Evolutionary conservation across 768 basidiomycete genomes (phyloP).

Genomic region (Collybia nuda): DNA sequence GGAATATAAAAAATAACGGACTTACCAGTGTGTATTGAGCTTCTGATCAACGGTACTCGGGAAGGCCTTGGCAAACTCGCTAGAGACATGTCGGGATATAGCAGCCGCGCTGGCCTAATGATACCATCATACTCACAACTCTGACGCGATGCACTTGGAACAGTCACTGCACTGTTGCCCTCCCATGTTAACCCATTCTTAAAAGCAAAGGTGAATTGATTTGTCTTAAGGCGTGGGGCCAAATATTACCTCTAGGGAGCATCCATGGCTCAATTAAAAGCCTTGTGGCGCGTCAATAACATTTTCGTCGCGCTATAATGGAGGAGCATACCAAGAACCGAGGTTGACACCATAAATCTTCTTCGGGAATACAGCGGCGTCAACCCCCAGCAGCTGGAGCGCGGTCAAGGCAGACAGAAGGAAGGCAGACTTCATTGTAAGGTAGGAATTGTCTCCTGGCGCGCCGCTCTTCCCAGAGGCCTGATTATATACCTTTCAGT

Average conservation of each 20-base stretch:
- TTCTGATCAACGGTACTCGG: constrained; percentile 55
- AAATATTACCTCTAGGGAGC: constrained; percentile 57
- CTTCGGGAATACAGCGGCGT: constrained; percentile 16
- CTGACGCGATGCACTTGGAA: constrained; percentile 59
- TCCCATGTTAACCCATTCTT: constrained; percentile 77
- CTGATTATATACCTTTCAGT: too few species aligned
- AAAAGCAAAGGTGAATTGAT: background rate
- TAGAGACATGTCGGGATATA: constrained; percentile 18
- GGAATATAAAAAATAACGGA: background rate
- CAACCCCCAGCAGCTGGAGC: constrained; percentile 8
- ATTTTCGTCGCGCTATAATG: background rate
- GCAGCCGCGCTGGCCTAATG: background rate
- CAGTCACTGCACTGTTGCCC: constrained; percentile 62
- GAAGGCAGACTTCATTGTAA: constrained; percentile 4
- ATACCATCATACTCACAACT: constrained; percentile 49
- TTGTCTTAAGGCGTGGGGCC: background rate
- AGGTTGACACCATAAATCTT: constrained; percentile 25
- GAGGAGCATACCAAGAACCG: constrained; percentile 37
- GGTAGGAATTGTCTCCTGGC: background rate
- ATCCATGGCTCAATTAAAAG: constrained; percentile 82
- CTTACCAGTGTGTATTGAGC: constrained; percentile 66
- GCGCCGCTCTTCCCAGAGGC: too few species aligned
- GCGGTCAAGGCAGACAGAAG: constrained; percentile 7
- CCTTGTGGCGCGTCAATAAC: constrained; percentile 36
- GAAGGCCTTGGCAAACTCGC: constrained; percentile 59